A percentile compares a stretch with the other conserved stretches of the same genome.
These are phyloP conservation scores for Trifolium fragiferum DNA, from an alignment of 306 rosid species.

Conservation along the genomic window DNA sequence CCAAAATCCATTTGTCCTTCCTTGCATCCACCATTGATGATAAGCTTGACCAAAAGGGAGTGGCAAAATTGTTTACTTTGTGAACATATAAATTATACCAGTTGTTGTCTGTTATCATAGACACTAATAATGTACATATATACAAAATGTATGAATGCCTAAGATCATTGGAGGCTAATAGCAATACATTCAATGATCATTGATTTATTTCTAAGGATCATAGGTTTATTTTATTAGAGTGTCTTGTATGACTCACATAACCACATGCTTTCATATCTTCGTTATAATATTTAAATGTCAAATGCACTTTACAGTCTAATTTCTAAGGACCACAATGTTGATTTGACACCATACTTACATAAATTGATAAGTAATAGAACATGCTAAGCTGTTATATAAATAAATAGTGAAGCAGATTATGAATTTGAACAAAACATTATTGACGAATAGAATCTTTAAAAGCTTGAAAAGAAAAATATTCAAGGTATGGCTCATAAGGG, in stretches of 20 bases:
- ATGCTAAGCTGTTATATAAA: background rate
- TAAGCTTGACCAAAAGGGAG: constrained; percentile 10
- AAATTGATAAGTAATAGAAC: background rate
- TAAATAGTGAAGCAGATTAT: too few relatives aligned
- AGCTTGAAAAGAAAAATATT: too few relatives aligned
- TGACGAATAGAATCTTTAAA: too few relatives aligned
- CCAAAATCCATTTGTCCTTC: constrained; percentile 14
- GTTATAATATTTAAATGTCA: background rate
- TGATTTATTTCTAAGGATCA: constrained; percentile 5
- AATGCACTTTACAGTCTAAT: background rate
- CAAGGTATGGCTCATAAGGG: too few relatives aligned
- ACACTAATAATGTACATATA: too few relatives aligned
- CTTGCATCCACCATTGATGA: constrained; percentile 4
- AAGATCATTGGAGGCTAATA: background rate
- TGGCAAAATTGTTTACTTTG: constrained; percentile 9
- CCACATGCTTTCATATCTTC: background rate
- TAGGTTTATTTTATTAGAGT: background rate
- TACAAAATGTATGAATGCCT: too few relatives aligned
- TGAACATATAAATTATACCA: background rate
- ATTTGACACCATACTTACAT: background rate
- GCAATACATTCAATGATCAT: background rate
- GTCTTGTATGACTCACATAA: background rate
- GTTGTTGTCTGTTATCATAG: background rate
- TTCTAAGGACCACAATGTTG: background rate
- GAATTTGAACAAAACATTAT: too few relatives aligned